phyloP scores from a whole-genome alignment of 1,284 basidiomycete species.

The Moniliophthora roreri region DNA sequence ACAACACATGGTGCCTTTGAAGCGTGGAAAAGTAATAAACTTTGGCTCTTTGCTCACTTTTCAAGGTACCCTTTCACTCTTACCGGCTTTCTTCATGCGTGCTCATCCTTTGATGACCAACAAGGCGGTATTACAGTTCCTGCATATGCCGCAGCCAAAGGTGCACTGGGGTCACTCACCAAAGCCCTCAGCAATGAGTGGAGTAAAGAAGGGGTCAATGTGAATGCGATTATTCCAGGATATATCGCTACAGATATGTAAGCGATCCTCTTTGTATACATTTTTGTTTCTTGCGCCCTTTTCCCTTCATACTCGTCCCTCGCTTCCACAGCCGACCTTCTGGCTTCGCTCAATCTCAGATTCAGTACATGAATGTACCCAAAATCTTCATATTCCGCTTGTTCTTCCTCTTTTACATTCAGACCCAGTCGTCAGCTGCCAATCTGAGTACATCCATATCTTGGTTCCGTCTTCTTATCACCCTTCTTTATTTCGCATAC shows the following conservation, averaged over 20 bases:
- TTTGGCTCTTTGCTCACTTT: conserved; percentile 78
- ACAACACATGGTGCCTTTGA: conserved; percentile 74
- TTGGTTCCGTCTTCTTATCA: too few species aligned
- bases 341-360: too few species aligned
- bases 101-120: conserved; percentile 1
- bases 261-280: conserved; percentile 31
- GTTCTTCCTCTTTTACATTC: neutral
- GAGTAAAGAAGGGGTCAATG: conserved; percentile 83
- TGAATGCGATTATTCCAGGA: conserved; percentile 89
- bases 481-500: neutral
- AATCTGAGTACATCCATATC: too few species aligned
- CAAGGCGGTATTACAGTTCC: conserved; percentile 76
- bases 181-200: conserved; percentile 72
- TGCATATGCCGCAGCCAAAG: conserved; percentile 91
- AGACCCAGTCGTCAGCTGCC: too few species aligned
- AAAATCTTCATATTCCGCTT: neutral
- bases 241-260: conserved; percentile 92
- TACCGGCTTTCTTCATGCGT: conserved; percentile 13
- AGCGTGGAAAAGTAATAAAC: conserved; percentile 82
- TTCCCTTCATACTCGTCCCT: neutral
- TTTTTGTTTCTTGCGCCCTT: conserved; percentile 2
- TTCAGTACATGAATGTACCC: neutral
- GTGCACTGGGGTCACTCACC: conserved; percentile 81
- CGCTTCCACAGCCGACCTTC: too few species aligned
- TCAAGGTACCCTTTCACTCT: conserved; percentile 50